Base-by-base conservation (phyloP, 129 eudicot species). In the Tagetes erecta region DNA sequence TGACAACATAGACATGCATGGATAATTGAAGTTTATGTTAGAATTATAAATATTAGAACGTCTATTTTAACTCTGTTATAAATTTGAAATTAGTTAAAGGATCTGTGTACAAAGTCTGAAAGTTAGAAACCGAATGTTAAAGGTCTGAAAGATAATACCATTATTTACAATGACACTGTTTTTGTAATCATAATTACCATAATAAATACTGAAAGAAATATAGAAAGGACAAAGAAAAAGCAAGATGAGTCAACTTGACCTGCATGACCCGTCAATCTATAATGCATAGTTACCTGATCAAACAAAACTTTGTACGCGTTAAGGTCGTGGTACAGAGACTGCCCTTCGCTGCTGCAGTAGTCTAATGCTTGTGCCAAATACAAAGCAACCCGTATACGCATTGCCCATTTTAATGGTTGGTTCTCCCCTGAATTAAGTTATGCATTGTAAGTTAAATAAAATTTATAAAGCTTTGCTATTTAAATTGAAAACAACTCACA, bases 261-360 rank as follows among this genome's bases (percentile, higher is more conserved):
- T 7, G 31, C 57, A 5, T 30, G 10, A 55, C 62, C 62, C 10
- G 37, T 7, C 3, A 3, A 12, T 13, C 63, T 56, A 8, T 30
- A 34, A 51, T 9, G 38, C 9, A 42, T 5, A 53, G 45, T 49
- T 75, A 90, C 98, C 95, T 92, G 80, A 86, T 92, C 98, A 76
- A 92, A 92, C 83, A 92, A 82, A 75, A 92, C 87, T 79, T 92
- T 86, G 85, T 92, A 92, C 51, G 96, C 98, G 81, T 92, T 89
- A 69, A 92, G 91, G 74, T 92, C 96, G 39, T 92, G 96, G 67
- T 92, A 92, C 68, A 89, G 69, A 35, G 95, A 86, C 30, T 96
- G 86, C 8, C 98, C 98, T 75, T 85, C 79, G 31, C 80, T 82
- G 74, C 96, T 82, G 84, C 98, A 92, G 74, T 89, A 92, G 53